Evolutionary conservation across 108 stramenopile genomes (phyloP), one percentile per base, ranked within the genome.

Genomic region (Pseudonitzschia multiseries): DNA sequence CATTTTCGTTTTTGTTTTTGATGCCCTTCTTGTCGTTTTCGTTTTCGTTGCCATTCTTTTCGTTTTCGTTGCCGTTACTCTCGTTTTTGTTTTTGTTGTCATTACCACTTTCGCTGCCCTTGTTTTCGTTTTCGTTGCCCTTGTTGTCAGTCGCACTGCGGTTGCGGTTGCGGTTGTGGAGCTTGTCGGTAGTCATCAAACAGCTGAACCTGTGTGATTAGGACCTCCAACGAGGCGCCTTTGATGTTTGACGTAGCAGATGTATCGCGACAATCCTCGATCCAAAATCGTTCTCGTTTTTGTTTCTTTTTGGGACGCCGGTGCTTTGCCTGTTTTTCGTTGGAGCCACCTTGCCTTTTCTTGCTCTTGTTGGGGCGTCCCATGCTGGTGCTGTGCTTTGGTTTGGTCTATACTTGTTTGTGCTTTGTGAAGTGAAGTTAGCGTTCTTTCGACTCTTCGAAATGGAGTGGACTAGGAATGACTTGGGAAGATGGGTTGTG

Each of bases 261-360:
- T 4, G 75, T 41, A 28, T 77, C 76, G 17, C 28, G 28, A 54
- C 81, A 82, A 41, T 74, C 68, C 24, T 74, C 56, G 48, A 82
- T 78, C 81, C 81, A 82, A 41, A 77, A 81, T 31, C 73, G 31
- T 27, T 42, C 63, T 33, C 31, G 20, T 46, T 76, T 76, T 70
- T 42, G 29, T 24, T 67, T 68, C 50, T 50, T 40, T 42, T 66
- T 51, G 41, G 72, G 52, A 15, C 54, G 43, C 18, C 22, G 18
- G 28, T 54, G 65, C 10, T 68, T 74, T 20, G 33, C 28, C 63
- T 42, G 31, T 29, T 70, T 71, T 27, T 59, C 20, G 29, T 50
- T 21, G 18, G 10, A n/a, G 22, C 62, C 57, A 12, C 28, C 29
- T 62, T 33, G 68, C 17, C 53, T 17, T 69, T 69, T 69, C 52